Base-by-base conservation (phyloP, 371 early-diverging fungal species). In the Mortierella sp. region DNA sequence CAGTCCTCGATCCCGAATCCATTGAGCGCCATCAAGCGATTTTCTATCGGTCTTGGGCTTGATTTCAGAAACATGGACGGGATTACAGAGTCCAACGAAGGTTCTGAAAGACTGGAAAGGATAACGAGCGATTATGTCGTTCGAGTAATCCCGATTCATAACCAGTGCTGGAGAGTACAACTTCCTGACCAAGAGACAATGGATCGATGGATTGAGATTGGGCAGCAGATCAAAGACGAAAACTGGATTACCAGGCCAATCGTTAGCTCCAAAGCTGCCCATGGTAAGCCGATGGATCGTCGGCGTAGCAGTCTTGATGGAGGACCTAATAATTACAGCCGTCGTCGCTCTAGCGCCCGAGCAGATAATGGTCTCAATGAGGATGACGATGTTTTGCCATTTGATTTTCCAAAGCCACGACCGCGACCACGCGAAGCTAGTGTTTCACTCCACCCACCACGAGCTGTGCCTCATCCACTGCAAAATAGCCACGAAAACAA, bases 171-270 rank as follows among this genome's bases (percentile, higher is more conserved):
- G 80, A 54, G 75, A 22, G 75, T 79, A 0, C 75, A 75, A 28
- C 68, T 79, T 10, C 80, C 80, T 3, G 75, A 79, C 28, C 64
- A 65, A 22, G 75, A 79, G 18, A 79, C 72, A 0, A 79, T 79
- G 80, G 75, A 79, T 5, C 68, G 75, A 3, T 79, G 80, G 80
- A 65, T 79, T 24, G 80, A 79, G 47, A 71, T 79, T 28, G 80
- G 80, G 14, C 68, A 70, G 32, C 66, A 67, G 57, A 75, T 79
- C 22, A 74, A 68, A 54, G 72, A 68, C 10, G 80, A 74, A 14
- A 79, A 79, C 39, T 79, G 80, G 80, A 75, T 79, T 45, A 49
- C 66, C 1, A 54, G 70, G 28, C 66, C 75, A 1, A 52, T 45
- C 3, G n/a, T 39, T 59, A 20, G 16, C 18, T 54, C 43, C 5